Evolutionary conservation across 208 protist genomes (phyloP).

Genomic region (Leishmania major): DNA sequence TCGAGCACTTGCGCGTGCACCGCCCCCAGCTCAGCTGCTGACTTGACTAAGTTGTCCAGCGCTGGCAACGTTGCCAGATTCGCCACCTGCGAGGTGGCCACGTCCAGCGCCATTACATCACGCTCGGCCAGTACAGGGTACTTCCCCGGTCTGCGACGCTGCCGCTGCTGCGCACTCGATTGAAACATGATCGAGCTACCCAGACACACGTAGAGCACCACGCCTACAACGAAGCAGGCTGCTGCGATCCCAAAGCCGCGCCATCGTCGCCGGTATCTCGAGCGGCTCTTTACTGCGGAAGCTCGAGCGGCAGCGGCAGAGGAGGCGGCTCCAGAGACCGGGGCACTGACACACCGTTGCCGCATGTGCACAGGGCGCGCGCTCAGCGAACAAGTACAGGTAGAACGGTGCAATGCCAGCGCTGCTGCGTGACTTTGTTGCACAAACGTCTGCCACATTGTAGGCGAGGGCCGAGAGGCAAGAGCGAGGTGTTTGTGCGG

Average conservation of each 20-base stretch:
- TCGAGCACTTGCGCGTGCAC: slow-evolving; percentile 27
- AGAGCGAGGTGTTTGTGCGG: not conserved
- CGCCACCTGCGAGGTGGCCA: slow-evolving; percentile 18
- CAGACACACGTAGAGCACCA: slow-evolving; percentile 13
- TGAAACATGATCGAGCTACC: not conserved
- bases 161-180: not conserved
- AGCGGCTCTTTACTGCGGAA: not conserved
- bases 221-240: slow-evolving; percentile 14
- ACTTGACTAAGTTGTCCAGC: slow-evolving; percentile 26
- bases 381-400: not conserved
- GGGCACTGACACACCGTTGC: not conserved
- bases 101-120: slow-evolving; percentile 22
- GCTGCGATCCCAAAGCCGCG: slow-evolving; percentile 20
- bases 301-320: not conserved
- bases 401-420: not conserved
- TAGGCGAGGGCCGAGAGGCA: not conserved
- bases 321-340: not conserved
- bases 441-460: not conserved
- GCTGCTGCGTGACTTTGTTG: not conserved
- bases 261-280: not conserved
- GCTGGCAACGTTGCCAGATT: slow-evolving; percentile 22
- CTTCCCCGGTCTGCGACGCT: not conserved
- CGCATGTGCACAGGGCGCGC: not conserved
- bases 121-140: slow-evolving; percentile 22
- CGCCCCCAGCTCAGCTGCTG: slow-evolving; percentile 19